Evolutionary conservation across 1,139 yeast species (phyloP), one percentile per base, ranked within the genome.

Genomic region (Hyphopichia fennica): DNA sequence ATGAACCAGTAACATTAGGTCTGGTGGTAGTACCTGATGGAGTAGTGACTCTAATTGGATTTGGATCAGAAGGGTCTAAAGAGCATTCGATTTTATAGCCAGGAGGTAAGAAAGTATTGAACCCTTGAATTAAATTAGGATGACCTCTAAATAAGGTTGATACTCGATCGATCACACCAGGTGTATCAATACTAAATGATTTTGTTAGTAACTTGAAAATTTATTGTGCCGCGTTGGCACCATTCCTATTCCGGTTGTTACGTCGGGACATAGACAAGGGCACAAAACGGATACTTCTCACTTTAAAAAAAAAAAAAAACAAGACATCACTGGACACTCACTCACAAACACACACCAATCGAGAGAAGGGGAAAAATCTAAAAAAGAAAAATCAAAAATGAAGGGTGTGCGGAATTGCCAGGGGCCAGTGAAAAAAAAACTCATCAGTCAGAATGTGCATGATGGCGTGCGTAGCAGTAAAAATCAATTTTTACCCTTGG

Each of bases 151-250:
- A 93, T 45, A 93, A 70, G 1, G 87, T 80, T 0, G 97, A 89
- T 0, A 93, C 99, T 44, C 99, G 77, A 58, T 90, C 96, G 60
- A 93, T 93, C 30, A 93, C 99, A 17, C 98, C 99, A 0, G 99
- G 99, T 1, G 99, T 93, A 63, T 95, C 98, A 57, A 93, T 91
- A 51, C 88, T 81, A 54, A 41, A 29, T 10, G 14, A 23, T 19
- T 19, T 34, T 18, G 56, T 52, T 51, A 53, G 57, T 50, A 50
- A 18, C 7, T 7, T 25, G 23, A 20, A 9, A 27, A 27, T 3
- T 11, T 34, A n/a, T 30, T 25, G 29, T 34, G 18, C n/a, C n/a
- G n/a, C n/a, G n/a, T n/a, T n/a, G n/a, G n/a, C n/a, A n/a, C n/a
- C n/a, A n/a, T n/a, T 35, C 32, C 9, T 9, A n/a, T 20, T 25